Base-by-base conservation (phyloP, 192 early-diverging fungal species). In the Spinellus fusiger region DNA sequence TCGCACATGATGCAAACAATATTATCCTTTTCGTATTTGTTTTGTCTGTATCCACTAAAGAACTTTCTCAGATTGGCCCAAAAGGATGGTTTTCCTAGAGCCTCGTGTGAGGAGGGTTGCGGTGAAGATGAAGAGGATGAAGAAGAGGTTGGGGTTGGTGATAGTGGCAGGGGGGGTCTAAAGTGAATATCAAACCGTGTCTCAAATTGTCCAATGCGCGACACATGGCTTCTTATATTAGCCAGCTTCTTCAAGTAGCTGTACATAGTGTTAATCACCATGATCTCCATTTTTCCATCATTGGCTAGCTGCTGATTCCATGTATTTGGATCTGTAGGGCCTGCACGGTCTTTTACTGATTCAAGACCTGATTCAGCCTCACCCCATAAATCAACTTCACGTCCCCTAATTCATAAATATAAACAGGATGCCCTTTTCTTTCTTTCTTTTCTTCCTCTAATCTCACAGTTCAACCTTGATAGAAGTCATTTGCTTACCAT, bases 1-100 rank as follows among this genome's bases (percentile, higher is more conserved):
- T 89, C 88, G 71, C 85, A 84, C 88, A 89, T 89, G 50, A 80
- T 74, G 62, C 81, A 85, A 10, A 87, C 69, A 49, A 80, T 67
- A 8, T 80, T 80, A 10, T 72, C 74, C 2, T 56, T 37, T 26
- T 62, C 57, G 28, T 66, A 64, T 23, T 65, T 58, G 26, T 57
- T 49, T 31, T 32, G n/a, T n/a, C n/a, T n/a, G n/a, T n/a, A n/a
- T n/a, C n/a, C n/a, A n/a, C n/a, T n/a, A n/a, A n/a, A n/a, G n/a
- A n/a, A n/a, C n/a, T n/a, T n/a, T n/a, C n/a, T n/a, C n/a, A n/a
- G n/a, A n/a, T n/a, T n/a, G n/a, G n/a, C n/a, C n/a, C n/a, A n/a
- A n/a, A n/a, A n/a, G n/a, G n/a, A n/a, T n/a, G n/a, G n/a, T n/a
- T n/a, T n/a, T n/a, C n/a, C n/a, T n/a, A n/a, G n/a, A n/a, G n/a